Percentiles rank a stretch among this genome's conserved stretches.
These are phyloP conservation scores for Dipodascopsis uninucleata DNA, from an alignment of 805 yeast species.

Conservation along the genomic window DNA sequence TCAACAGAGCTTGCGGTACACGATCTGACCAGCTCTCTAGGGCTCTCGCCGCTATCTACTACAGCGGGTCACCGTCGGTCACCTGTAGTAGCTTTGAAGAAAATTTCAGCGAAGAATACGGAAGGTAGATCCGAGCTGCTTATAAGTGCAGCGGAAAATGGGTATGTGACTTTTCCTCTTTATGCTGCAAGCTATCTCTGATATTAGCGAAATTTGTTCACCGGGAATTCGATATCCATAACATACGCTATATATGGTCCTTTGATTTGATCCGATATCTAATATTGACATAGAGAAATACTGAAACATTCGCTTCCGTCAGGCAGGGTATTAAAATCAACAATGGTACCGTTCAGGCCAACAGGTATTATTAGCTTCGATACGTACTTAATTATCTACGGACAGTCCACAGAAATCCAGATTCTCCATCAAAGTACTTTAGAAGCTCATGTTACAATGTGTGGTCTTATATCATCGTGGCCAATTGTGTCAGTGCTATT, in stretches of 20 bases:
- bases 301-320: conserved; percentile 28
- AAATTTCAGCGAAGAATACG: conserved; percentile 23
- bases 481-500: conserved; percentile 25
- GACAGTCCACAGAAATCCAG: conserved; percentile 26
- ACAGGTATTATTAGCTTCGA: conserved; percentile 18
- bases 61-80: conserved; percentile 26
- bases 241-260: no score
- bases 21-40: neutral
- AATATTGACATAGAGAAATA: conserved; percentile 23
- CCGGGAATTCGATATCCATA: no score
- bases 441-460: conserved; percentile 23
- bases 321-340: conserved; percentile 22
- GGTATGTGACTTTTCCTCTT: conserved; percentile 5
- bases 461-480: conserved; percentile 23
- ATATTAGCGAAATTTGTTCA: no score
- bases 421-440: conserved; percentile 23
- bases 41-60: conserved; percentile 19
- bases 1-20: neutral
- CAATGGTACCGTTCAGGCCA: conserved; percentile 27
- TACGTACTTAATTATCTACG: conserved; percentile 19
- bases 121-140: conserved; percentile 26
- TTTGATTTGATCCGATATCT: no score
- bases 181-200: neutral
- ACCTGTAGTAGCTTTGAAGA: conserved; percentile 21
- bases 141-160: conserved; percentile 23